Base-by-base conservation (phyloP, 2,329 filamentous ascomycete genomes). In the Leptographium lundbergii region DNA sequence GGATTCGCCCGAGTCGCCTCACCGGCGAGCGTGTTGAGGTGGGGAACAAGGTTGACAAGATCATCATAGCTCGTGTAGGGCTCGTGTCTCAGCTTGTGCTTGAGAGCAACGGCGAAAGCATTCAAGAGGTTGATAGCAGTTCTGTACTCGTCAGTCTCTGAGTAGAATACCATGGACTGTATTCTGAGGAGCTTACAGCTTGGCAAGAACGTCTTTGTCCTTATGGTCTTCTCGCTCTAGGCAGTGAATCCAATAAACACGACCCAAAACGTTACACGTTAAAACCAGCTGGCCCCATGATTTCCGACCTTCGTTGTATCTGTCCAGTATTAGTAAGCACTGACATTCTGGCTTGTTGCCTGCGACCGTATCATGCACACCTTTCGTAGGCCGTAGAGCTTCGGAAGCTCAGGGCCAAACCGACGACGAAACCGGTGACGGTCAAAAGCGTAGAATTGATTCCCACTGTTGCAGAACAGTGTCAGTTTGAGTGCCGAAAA, bases 211-310 rank as follows among this genome's bases (percentile, higher is more conserved):
- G 65, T 89, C 86, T n/a, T 81, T 76, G 66, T 86, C 86, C 34
- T 58, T 63, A 55, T 76, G 78, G 14, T 78, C 65, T 5, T 77
- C 79, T 24, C 85, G 77, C 67, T 88, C 87, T 3, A 72, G 67
- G 14, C 81, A 77, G 66, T 95, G 88, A 34, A 96, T 77, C 91
- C 91, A 96, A 68, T 94, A 88, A 14, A 88, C 77, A 25, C 91
- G 84, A 65, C 82, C 88, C 65, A 95, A 74, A 70, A 84, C 74
- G 74, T 90, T 76, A 66, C 78, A 74, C 67, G 86, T 85, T 70
- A 78, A 75, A 58, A 77, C 81, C 64, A 85, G 74, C 59, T 80
- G 74, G 1, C 82, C 75, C 79, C 78, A 81, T 62, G 78, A 77
- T 63, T 78, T 77, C 22, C 80, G 74, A 22, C 80, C 80, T 57